Conservation (phyloP, 352 stramenopile genomes). For the Pythium aquatile region DNA sequence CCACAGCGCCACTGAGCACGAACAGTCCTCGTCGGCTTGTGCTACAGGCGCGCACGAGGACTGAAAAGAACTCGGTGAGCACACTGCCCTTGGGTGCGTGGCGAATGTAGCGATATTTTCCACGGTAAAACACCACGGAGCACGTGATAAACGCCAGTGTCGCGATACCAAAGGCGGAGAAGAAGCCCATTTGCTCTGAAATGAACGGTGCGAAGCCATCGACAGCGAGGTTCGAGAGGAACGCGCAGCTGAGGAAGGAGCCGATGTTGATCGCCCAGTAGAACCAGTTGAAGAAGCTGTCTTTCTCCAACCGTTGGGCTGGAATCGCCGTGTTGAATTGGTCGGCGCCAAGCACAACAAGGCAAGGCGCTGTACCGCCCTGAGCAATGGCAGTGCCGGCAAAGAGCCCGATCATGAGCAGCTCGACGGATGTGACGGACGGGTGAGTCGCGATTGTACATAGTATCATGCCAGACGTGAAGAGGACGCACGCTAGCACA, state of each 20-base stretch:
- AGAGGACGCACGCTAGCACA: constrained; percentile 67
- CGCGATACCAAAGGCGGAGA: constrained; percentile 84
- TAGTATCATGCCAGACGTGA: constrained; percentile 58
- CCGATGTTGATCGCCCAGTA: constrained; percentile 93
- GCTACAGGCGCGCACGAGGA: constrained; percentile 54
- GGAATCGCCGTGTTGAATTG: constrained; percentile 74
- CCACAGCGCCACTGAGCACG: constrained; percentile 62
- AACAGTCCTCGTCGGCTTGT: constrained; percentile 50
- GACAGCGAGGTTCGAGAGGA: constrained; percentile 89
- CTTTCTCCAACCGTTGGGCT: constrained; percentile 63
- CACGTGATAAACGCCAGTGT: constrained; percentile 70
- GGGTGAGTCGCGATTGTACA: constrained; percentile 71
- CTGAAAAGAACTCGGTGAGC: constrained; percentile 57
- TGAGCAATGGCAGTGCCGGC: constrained; percentile 47
- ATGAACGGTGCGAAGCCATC: constrained; percentile 84
- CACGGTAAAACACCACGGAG: constrained; percentile 73
- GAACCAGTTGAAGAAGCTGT: constrained; percentile 93
- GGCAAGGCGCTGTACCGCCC: constrained; percentile 37
- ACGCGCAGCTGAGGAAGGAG: constrained; percentile 84
- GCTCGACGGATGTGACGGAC: constrained; percentile 43
- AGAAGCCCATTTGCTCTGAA: constrained; percentile 79
- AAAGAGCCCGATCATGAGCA: constrained; percentile 83
- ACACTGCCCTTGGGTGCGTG: constrained; percentile 70
- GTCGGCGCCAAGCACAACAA: constrained; percentile 49
- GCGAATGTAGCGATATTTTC: constrained; percentile 50